A percentile compares a stretch with the other conserved stretches of the same genome.
Evolutionary conservation across 352 stramenopile genomes (phyloP).

Genomic region (Phytophthora sojae): DNA sequence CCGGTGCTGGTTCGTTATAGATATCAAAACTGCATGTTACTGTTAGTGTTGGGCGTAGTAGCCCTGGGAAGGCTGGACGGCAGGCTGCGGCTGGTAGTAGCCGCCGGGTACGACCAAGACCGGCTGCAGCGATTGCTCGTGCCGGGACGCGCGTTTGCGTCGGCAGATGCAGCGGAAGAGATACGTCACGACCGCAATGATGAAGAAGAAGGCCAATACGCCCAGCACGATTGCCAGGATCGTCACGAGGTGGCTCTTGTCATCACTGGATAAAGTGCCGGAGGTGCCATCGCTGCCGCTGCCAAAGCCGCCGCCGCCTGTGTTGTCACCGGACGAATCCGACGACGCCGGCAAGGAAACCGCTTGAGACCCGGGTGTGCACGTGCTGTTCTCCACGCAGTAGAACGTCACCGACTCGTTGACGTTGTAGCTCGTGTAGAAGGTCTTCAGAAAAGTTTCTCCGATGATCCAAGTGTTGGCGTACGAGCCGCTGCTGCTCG

Average conservation of each 20-base stretch:
- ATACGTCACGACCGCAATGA: slow-evolving; percentile 41
- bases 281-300: slow-evolving; percentile 25
- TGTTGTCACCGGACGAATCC: slow-evolving; percentile 37
- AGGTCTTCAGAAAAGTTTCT: slow-evolving; percentile 80
- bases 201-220: slow-evolving; percentile 48
- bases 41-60: slow-evolving; percentile 41
- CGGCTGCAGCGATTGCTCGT: slow-evolving; percentile 38
- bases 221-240: slow-evolving; percentile 49
- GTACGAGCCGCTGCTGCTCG: slow-evolving; percentile 39
- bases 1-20: slow-evolving; percentile 33
- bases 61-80: slow-evolving; percentile 38
- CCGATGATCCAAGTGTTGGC: slow-evolving; percentile 79
- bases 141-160: slow-evolving; percentile 32
- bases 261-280: slow-evolving; percentile 22
- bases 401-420: slow-evolving; percentile 75
- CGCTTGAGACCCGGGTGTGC: slow-evolving; percentile 39
- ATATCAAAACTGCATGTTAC: slow-evolving; percentile 31
- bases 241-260: slow-evolving; percentile 37
- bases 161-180: slow-evolving; percentile 38
- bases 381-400: slow-evolving; percentile 58
- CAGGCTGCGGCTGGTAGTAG: slow-evolving; percentile 41
- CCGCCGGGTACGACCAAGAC: slow-evolving; percentile 40
- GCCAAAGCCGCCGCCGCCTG: slow-evolving; percentile 35
- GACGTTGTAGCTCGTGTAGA: slow-evolving; percentile 76
- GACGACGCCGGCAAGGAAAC: slow-evolving; percentile 40